Evolutionary conservation across 2,329 filamentous ascomycete genomes (phyloP).

Genomic region (Cryphonectria carpinicola): DNA sequence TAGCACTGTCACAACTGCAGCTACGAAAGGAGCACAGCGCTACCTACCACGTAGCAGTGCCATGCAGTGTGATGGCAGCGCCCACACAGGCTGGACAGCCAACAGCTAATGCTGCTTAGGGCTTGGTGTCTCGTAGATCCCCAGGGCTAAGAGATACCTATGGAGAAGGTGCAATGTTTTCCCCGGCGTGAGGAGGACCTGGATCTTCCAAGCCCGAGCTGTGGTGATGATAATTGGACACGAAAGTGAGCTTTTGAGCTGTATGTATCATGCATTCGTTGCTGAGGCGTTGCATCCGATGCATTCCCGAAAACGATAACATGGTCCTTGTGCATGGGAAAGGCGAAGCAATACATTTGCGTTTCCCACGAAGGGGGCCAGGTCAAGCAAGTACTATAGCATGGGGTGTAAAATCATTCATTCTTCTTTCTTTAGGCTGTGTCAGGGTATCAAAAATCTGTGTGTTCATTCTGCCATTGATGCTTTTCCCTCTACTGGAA

Average conservation of each 20-base stretch:
- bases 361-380: not conserved
- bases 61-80: constrained; percentile 5
- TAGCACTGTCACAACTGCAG: constrained; percentile 1
- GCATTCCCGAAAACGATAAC: not conserved
- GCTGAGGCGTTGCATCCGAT: not conserved
- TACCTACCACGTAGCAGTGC: constrained; percentile 7
- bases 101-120: not conserved
- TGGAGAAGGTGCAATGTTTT: not conserved
- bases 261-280: not conserved
- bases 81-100: not conserved
- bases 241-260: not conserved
- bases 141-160: not conserved
- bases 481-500: constrained; percentile 41
- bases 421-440: not conserved
- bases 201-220: not conserved
- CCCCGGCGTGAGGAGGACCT: not conserved
- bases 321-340: not conserved
- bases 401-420: not conserved
- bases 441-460: not conserved
- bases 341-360: not conserved
- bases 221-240: not conserved
- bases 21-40: constrained; percentile 1
- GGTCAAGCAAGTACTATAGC: not conserved
- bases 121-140: constrained; percentile 1
- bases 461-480: not conserved